A percentile compares a stretch with the other conserved stretches of the same genome.
phyloP scores from a whole-genome alignment of 2,329 filamentous ascomycete genomes.

The Venturia pyrina region DNA sequence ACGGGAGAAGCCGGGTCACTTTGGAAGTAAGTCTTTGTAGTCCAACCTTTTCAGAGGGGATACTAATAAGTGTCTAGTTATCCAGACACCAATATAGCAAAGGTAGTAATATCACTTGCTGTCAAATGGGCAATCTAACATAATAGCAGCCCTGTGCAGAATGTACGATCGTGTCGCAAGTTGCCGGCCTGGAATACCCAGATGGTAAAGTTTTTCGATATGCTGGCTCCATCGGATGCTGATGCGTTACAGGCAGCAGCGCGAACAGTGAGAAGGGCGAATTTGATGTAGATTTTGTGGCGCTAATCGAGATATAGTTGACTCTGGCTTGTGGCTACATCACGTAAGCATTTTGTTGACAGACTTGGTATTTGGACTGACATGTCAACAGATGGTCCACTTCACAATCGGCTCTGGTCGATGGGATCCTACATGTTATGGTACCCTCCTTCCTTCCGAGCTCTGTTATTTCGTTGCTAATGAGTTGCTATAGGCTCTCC shows the following conservation, averaged over 20 bases:
- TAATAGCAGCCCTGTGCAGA: background rate
- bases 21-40: background rate
- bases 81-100: background rate
- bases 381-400: background rate
- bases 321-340: background rate
- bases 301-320: background rate
- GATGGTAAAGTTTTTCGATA: background rate
- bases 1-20: conserved; percentile 4
- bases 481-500: no score
- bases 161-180: background rate
- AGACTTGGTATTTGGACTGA: background rate
- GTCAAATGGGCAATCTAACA: no score
- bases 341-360: background rate
- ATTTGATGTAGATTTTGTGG: background rate
- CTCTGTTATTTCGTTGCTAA: no score
- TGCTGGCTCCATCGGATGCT: no score
- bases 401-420: conserved; percentile 8
- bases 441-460: no score
- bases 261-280: background rate
- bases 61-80: background rate
- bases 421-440: conserved; percentile 5
- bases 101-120: no score
- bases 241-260: background rate
- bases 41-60: background rate
- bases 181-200: conserved; percentile 7